Percentiles rank a stretch among this genome's conserved stretches.
phyloP scores from a whole-genome alignment of 1,139 yeast species.

The Spencermartinsiella ligniputridi region DNA sequence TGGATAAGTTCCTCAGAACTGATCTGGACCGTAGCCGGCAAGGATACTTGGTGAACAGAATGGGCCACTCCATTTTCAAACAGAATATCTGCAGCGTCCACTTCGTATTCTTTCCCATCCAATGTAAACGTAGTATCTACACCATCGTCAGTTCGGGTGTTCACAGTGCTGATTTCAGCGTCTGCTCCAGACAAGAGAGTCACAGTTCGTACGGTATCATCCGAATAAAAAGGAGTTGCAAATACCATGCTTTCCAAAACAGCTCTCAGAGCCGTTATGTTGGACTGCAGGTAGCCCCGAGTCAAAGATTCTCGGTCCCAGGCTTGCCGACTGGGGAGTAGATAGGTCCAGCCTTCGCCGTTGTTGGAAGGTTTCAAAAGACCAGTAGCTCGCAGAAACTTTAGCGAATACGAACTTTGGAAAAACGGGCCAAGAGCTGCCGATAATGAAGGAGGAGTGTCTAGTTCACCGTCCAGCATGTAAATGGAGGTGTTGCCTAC shows the following conservation, averaged over 20 bases:
- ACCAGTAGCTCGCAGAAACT: slow-evolving; percentile 47
- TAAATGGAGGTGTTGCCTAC: slow-evolving; percentile 62
- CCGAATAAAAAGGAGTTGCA: slow-evolving; percentile 64
- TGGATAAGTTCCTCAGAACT: slow-evolving; percentile 53
- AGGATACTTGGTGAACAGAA: slow-evolving; percentile 50
- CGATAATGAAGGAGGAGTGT: slow-evolving; percentile 51
- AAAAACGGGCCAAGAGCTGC: slow-evolving; percentile 52
- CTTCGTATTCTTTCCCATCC: slow-evolving; percentile 21
- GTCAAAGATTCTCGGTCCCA: slow-evolving; percentile 69
- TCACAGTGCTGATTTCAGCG: slow-evolving; percentile 22
- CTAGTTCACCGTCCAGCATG: slow-evolving; percentile 53
- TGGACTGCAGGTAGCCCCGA: slow-evolving; percentile 51
- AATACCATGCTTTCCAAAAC: slow-evolving; percentile 58
- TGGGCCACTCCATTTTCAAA: slow-evolving; percentile 87
- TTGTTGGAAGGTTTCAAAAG: slow-evolving; percentile 44
- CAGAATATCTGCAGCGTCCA: slow-evolving; percentile 58
- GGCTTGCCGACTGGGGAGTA: slow-evolving; percentile 73
- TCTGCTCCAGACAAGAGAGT: slow-evolving; percentile 35
- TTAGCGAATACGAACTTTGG: slow-evolving; percentile 49
- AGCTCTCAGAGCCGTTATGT: slow-evolving; percentile 46
- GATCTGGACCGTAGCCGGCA: slow-evolving; percentile 57
- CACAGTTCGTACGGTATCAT: slow-evolving; percentile 38
- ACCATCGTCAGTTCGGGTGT: neutral
- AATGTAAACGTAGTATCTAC: slow-evolving; percentile 21
- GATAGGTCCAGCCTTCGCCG: slow-evolving; percentile 61